phyloP scores from a whole-genome alignment of 345 rosid genomes.

The Eucalyptus tenuipes region DNA sequence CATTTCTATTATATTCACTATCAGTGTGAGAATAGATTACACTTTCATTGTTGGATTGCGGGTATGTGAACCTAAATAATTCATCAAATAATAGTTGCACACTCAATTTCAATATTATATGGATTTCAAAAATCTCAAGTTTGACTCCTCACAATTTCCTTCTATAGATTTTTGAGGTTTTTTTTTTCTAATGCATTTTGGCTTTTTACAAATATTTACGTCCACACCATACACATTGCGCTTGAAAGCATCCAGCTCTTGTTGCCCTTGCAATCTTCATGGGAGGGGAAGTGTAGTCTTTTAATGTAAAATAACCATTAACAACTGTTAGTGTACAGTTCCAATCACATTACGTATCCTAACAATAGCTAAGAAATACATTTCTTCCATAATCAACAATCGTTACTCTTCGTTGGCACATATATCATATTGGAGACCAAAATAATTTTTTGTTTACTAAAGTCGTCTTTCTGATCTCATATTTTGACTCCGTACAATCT shows the following conservation, averaged over 20 bases:
- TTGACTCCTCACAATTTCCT: background rate
- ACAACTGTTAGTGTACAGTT: background rate
- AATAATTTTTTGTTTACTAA: background rate
- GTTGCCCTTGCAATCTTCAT: background rate
- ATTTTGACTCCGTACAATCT: background rate
- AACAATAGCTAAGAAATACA: background rate
- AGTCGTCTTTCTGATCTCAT: background rate
- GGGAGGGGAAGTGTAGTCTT: background rate
- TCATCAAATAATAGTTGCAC: background rate
- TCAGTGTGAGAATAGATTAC: background rate
- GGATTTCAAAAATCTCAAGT: background rate
- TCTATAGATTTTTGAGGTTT: background rate
- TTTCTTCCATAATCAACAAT: background rate
- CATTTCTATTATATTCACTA: background rate
- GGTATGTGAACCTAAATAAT: background rate
- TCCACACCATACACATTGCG: background rate
- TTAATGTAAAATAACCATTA: background rate
- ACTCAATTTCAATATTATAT: background rate
- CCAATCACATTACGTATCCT: background rate
- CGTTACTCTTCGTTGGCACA: background rate
- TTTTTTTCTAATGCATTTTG: background rate
- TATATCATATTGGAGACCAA: background rate
- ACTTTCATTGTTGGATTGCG: background rate
- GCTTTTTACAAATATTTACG: background rate
- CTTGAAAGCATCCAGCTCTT: background rate